Conservation (phyloP, 2,329 filamentous ascomycete genomes). For the Metarhizium guizhouense region DNA sequence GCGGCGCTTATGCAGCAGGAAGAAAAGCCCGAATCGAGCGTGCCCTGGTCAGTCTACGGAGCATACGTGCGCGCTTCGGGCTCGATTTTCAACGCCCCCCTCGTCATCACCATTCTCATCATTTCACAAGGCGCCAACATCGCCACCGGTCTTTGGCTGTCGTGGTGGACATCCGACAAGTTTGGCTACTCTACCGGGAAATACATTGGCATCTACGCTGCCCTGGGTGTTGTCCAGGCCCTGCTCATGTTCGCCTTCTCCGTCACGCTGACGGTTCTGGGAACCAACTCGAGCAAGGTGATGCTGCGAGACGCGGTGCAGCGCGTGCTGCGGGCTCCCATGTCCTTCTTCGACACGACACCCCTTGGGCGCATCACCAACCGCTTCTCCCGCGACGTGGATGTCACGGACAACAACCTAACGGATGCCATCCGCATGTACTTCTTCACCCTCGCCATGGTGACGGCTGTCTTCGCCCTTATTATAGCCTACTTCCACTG, state of each 20-base stretch:
- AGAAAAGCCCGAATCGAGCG: slow-evolving; percentile 64
- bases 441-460: slow-evolving; percentile 74
- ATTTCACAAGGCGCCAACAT: slow-evolving; percentile 79
- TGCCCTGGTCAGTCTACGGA: slow-evolving; percentile 71
- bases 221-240: slow-evolving; percentile 62
- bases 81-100: slow-evolving; percentile 56
- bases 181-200: slow-evolving; percentile 57
- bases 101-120: slow-evolving; percentile 55
- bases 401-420: slow-evolving; percentile 91
- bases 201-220: slow-evolving; percentile 68
- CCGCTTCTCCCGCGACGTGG: slow-evolving; percentile 89
- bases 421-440: slow-evolving; percentile 90
- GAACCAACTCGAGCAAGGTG: slow-evolving; percentile 71
- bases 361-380: slow-evolving; percentile 93
- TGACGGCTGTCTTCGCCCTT: slow-evolving; percentile 73
- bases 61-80: slow-evolving; percentile 72
- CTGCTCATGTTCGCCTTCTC: slow-evolving; percentile 75
- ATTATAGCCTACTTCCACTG: slow-evolving; percentile 96
- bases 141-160: slow-evolving; percentile 81
- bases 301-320: slow-evolving; percentile 76
- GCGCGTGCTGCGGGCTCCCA: slow-evolving; percentile 62
- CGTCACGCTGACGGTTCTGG: slow-evolving; percentile 65
- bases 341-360: slow-evolving; percentile 96
- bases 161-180: slow-evolving; percentile 81
- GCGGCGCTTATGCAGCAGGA: slow-evolving; percentile 62